Evolutionary conservation across 441 rosid genomes (phyloP).

Genomic region (Populus trichocarpa): DNA sequence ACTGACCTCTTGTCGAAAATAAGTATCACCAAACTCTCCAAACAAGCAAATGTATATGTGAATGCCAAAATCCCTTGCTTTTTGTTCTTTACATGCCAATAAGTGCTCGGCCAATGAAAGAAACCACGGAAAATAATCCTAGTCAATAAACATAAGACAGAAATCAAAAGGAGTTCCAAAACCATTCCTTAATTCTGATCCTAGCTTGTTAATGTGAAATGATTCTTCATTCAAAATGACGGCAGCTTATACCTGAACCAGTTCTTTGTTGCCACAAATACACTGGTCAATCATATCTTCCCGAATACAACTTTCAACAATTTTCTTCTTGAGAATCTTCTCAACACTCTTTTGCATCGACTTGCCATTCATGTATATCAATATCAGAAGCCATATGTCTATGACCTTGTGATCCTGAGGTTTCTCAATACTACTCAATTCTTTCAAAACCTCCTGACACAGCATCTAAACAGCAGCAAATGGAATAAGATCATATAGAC

Average conservation of each 20-base stretch:
- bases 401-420: slow-evolving; percentile 75
- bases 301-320: slow-evolving; percentile 62
- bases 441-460: slow-evolving; percentile 77
- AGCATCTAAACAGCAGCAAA: slow-evolving; percentile 49
- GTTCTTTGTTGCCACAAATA: slow-evolving; percentile 58
- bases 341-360: slow-evolving; percentile 52
- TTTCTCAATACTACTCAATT: slow-evolving; percentile 53
- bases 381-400: slow-evolving; percentile 77
- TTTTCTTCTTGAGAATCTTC: slow-evolving; percentile 72
- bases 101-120: slow-evolving; percentile 75
- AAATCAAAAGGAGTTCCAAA: slow-evolving; percentile 15
- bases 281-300: slow-evolving; percentile 70
- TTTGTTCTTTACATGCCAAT: slow-evolving; percentile 73
- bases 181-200: slow-evolving; percentile 9
- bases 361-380: slow-evolving; percentile 63
- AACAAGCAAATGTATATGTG: slow-evolving; percentile 58
- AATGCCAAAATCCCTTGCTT: slow-evolving; percentile 67
- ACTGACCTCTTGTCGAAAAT: slow-evolving; percentile 78
- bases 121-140: slow-evolving; percentile 73
- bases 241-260: slow-evolving; percentile 52
- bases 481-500: slow-evolving; percentile 3
- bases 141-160: slow-evolving; percentile 9
- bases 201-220: slow-evolving; percentile 10
- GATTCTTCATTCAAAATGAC: slow-evolving; percentile 2
- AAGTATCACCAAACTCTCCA: slow-evolving; percentile 58